A percentile compares a stretch with the other conserved stretches of the same genome.
phyloP scores from a whole-genome alignment of 768 basidiomycete genomes.

The Leccinum subtestaceum region DNA sequence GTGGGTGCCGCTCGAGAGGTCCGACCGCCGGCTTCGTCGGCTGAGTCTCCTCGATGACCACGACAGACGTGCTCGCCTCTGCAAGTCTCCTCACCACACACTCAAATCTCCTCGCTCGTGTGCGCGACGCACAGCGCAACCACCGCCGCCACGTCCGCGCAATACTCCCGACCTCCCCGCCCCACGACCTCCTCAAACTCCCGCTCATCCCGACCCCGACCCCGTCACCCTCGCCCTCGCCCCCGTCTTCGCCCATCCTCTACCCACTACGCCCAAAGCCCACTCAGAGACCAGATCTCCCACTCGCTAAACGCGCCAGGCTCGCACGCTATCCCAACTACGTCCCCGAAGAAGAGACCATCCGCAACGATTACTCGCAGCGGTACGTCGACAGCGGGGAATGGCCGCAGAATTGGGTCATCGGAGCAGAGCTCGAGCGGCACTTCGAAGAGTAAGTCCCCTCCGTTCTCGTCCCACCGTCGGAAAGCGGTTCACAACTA shows the following conservation, averaged over 20 bases:
- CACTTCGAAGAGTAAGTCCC: conserved; percentile 90
- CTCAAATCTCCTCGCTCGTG: conserved; percentile 51
- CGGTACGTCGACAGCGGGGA: conserved; percentile 88
- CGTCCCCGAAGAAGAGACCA: conserved; percentile 91
- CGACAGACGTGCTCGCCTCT: conserved; percentile 51
- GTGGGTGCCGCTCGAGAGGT: too few species aligned
- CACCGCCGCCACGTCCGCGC: conserved; percentile 56
- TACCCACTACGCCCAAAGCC: conserved; percentile 32
- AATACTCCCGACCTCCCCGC: conserved; percentile 51
- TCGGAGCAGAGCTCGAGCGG: conserved; percentile 83
- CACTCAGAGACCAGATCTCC: conserved; percentile 46
- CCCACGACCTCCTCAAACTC: conserved; percentile 51
- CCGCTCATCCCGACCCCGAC: conserved; percentile 53
- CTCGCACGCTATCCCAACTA: conserved; percentile 74
- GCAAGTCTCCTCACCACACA: conserved; percentile 65
- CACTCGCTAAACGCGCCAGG: conserved; percentile 74
- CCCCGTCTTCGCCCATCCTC: conserved; percentile 44
- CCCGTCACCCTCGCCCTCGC: conserved; percentile 45
- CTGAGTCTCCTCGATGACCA: conserved; percentile 15
- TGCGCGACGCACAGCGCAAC: conserved; percentile 55
- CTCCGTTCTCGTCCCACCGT: neutral
- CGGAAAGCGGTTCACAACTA: neutral
- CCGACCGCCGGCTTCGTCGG: too few species aligned
- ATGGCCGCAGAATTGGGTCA: conserved; percentile 88
- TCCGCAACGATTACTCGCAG: conserved; percentile 92